A percentile compares a stretch with the other conserved stretches of the same genome.
Evolutionary conservation across 768 basidiomycete species (phyloP).

Genomic region (Kwoniella heveanensis): DNA sequence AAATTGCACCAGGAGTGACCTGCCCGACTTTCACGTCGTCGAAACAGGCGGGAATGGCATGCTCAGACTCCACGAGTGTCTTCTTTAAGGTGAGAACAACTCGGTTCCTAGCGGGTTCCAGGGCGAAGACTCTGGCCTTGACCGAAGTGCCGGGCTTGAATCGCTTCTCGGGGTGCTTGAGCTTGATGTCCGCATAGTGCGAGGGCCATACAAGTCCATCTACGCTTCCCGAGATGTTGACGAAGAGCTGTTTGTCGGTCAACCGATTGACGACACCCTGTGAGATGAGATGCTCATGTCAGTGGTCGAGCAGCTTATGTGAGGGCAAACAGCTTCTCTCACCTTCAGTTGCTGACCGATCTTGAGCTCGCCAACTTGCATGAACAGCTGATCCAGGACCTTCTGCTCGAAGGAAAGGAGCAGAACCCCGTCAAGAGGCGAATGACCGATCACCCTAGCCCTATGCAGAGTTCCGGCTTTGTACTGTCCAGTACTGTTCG

Average conservation of each 20-base stretch:
- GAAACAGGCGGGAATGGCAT: conserved; percentile 68
- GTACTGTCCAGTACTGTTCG: conserved; percentile 73
- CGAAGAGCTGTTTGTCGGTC: conserved; percentile 76
- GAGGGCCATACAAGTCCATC: conserved; percentile 92
- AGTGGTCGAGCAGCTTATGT: neutral
- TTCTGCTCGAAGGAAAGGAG: conserved; percentile 84
- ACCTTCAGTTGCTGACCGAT: conserved; percentile 87
- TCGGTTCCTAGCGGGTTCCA: conserved; percentile 78
- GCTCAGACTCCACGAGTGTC: conserved; percentile 75
- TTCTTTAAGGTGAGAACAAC: conserved; percentile 89
- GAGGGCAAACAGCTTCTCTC: neutral
- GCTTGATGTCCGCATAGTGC: conserved; percentile 90
- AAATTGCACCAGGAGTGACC: conserved; percentile 78
- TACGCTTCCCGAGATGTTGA: conserved; percentile 80
- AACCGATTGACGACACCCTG: conserved; percentile 76
- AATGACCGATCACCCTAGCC: conserved; percentile 84
- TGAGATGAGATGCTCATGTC: neutral
- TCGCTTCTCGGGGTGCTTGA: conserved; percentile 88
- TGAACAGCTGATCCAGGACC: conserved; percentile 79
- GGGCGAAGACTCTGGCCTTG: conserved; percentile 80
- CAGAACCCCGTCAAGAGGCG: conserved; percentile 80
- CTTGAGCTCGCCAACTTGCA: conserved; percentile 76
- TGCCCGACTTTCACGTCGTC: conserved; percentile 72
- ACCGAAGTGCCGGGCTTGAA: conserved; percentile 81
- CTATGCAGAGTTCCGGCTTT: conserved; percentile 74